A percentile compares a stretch with the other conserved stretches of the same genome.
These are phyloP conservation scores for Vanderwaltozyma verrucispora DNA, from an alignment of 805 yeast genomes.

Conservation along the genomic window DNA sequence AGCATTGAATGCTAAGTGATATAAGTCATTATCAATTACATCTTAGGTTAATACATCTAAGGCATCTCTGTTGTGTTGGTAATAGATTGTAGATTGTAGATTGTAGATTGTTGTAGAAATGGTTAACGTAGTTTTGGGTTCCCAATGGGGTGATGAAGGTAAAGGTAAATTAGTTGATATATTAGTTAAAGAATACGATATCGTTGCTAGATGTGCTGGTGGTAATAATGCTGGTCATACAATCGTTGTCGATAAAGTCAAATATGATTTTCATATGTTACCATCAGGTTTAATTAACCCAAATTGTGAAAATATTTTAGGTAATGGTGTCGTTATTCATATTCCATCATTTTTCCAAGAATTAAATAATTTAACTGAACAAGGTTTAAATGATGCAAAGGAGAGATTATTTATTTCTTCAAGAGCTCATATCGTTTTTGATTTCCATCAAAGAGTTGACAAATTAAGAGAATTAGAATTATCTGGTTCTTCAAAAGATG, in stretches of 20 bases:
- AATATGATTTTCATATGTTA: slow-evolving; percentile 97
- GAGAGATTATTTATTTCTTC: slow-evolving; percentile 80
- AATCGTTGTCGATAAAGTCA: slow-evolving; percentile 77
- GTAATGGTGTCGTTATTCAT: slow-evolving; percentile 94
- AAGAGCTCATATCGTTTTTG: slow-evolving; percentile 93
- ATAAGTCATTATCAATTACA: too few relatives aligned
- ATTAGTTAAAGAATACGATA: slow-evolving; percentile 88
- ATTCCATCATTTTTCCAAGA: slow-evolving; percentile 88
- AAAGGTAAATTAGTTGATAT: slow-evolving; percentile 96
- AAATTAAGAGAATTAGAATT: slow-evolving; percentile 91
- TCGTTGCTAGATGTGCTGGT: slow-evolving; percentile 97
- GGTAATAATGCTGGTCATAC: slow-evolving; percentile 99
- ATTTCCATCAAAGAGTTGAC: slow-evolving; percentile 96
- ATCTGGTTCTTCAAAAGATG: slow-evolving; percentile 36
- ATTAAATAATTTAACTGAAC: slow-evolving; percentile 65
- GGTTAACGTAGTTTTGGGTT: slow-evolving; percentile 78
- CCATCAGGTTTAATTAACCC: slow-evolving; percentile 97
- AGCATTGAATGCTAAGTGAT: too few relatives aligned
- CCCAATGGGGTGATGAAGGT: slow-evolving; percentile 99
- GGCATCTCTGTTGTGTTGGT: too few relatives aligned
- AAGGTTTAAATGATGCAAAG: slow-evolving; percentile 52
- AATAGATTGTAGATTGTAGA: too few relatives aligned
- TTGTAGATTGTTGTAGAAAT: too few relatives aligned
- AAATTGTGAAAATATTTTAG: slow-evolving; percentile 79
- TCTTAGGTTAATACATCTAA: too few relatives aligned